Conservation (phyloP, 1,284 basidiomycete species). For the Coniferiporia sulphurascens region DNA sequence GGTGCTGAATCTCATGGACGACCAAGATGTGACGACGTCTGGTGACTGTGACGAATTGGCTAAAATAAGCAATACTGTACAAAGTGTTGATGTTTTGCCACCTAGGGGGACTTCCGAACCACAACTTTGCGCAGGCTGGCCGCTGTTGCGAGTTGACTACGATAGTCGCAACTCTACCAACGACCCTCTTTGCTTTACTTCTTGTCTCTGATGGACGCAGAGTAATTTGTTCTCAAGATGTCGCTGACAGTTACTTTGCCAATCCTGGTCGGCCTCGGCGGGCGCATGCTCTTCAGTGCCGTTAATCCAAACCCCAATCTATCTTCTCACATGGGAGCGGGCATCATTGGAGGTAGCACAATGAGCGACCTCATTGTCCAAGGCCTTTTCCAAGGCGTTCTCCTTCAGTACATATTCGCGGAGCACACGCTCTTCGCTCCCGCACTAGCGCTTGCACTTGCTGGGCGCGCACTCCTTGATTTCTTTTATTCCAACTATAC, state of each 20-base stretch:
- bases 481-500: conserved; percentile 48
- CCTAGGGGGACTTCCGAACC: not conserved
- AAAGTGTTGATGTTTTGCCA: too few relatives aligned
- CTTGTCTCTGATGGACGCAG: conserved; percentile 4
- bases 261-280: conserved; percentile 53
- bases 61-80: too few relatives aligned
- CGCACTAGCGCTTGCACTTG: conserved; percentile 50
- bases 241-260: conserved; percentile 37
- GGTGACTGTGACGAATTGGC: too few relatives aligned
- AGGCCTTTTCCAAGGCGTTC: conserved; percentile 71
- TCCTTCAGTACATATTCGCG: conserved; percentile 58
- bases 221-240: conserved; percentile 6
- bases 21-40: too few relatives aligned
- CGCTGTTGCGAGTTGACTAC: not conserved
- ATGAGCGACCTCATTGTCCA: conserved; percentile 56
- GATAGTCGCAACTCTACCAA: not conserved
- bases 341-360: conserved; percentile 10
- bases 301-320: conserved; percentile 37
- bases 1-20: too few relatives aligned
- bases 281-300: conserved; percentile 61
- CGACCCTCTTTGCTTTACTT: not conserved
- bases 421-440: conserved; percentile 50
- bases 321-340: conserved; percentile 26
- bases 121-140: conserved; percentile 2
- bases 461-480: conserved; percentile 53